A percentile compares a stretch with the other conserved stretches of the same genome.
phyloP scores from a whole-genome alignment of 768 basidiomycete genomes.

The Collybia sordida region DNA sequence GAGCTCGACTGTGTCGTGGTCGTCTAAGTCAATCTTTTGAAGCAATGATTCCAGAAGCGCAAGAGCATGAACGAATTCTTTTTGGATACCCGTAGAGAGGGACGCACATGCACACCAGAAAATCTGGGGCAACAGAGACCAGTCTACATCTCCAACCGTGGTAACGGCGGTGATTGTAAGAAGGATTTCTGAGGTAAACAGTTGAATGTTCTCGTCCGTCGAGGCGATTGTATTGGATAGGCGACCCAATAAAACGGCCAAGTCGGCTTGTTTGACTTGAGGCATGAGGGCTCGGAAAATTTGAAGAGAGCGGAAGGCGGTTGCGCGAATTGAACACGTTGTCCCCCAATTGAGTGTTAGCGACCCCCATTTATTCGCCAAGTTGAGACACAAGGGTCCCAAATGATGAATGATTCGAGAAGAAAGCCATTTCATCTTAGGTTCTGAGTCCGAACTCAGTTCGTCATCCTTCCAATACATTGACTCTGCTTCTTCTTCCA shows the following conservation, averaged over 20 bases:
- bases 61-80: constrained; percentile 72
- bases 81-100: constrained; percentile 78
- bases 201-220: constrained; percentile 72
- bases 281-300: constrained; percentile 84
- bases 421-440: constrained; percentile 70
- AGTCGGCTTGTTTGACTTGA: constrained; percentile 63
- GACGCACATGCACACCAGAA: constrained; percentile 88
- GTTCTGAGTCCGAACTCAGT: constrained; percentile 47
- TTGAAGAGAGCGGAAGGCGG: constrained; percentile 87
- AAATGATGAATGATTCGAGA: constrained; percentile 66
- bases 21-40: constrained; percentile 67
- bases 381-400: constrained; percentile 64
- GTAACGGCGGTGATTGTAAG: constrained; percentile 69
- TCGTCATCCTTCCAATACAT: constrained; percentile 79
- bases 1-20: constrained; percentile 64
- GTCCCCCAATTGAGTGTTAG: constrained; percentile 84
- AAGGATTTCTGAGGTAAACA: constrained; percentile 82
- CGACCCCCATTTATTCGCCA: constrained; percentile 77
- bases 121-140: constrained; percentile 70
- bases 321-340: constrained; percentile 79
- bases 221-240: constrained; percentile 83
- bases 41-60: constrained; percentile 66
- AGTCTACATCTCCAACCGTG: constrained; percentile 53
- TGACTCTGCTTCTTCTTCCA: constrained; percentile 58
- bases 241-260: constrained; percentile 79